Base-by-base conservation (phyloP, 129 eudicot species). In the Arctium minus region DNA sequence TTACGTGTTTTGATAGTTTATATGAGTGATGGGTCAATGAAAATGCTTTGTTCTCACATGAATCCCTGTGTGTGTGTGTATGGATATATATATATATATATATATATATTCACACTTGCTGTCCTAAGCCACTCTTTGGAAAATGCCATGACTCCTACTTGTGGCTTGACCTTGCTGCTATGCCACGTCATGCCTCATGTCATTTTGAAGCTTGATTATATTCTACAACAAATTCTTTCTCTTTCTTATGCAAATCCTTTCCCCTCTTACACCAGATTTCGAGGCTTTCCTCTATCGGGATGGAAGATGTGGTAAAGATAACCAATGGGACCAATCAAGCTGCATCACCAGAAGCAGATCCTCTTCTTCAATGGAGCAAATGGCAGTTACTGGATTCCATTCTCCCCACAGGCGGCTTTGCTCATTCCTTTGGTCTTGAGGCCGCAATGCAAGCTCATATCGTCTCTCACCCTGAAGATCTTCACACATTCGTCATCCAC, bases 381-480 rank as follows among this genome's bases (percentile, higher is more conserved):
- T 95, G 99, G 99, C 99, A 95, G 44, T 85, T 95, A 76, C 86
- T 95, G 1, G 97, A 95, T 76, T 95, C 97, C 64, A 86, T 93
- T 68, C 97, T 95, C 68, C 97, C 97, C 3, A 95, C 99, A 18
- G 99, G 99, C 17, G 97, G 99, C 62, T 95, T 95, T 75, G 99
- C 97, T 72, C 99, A 95, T 88, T 95, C 99, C 40, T 85, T 86
- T 8, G 99, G 99, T 38, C 92, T 95, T 6, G 99, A 95, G 86
- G 92, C 99, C 32, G 94, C 97, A 70, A 90, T 89, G 72, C 97
- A 95, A 86, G 80, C 94, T 2, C 89, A 82, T 15, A 50, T 93
- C 33, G 97, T 95, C 84, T 76, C 81, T 65, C 37, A 80, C 8
- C 91, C 90, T 1, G 91, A 95, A 86, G 88, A 91, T 81, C 92